Base-by-base conservation (phyloP, 2,329 filamentous ascomycete species). In the Ascochyta rabiei region DNA sequence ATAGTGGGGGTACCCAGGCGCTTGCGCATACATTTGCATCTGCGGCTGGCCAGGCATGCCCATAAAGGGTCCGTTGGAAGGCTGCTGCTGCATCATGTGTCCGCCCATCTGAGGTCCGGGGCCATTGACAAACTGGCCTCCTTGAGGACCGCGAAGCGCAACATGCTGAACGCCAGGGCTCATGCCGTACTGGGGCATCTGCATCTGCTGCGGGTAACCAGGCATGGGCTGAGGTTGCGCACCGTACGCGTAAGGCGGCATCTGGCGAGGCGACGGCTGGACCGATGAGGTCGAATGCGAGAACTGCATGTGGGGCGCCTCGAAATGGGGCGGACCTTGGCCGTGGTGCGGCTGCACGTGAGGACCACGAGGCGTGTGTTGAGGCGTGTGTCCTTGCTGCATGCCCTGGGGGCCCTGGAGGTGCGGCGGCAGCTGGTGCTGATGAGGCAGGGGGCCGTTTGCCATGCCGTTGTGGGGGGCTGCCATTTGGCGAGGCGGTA, bases 231-330 rank as follows among this genome's bases (percentile, higher is more conserved):
- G 87, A 48, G 84, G 84, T 12, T 85, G 83, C 2, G 84, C 84
- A 18, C 85, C 84, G 63, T 92, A 93, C 73, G 91, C 85, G 26
- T 87, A 85, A 15, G 86, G 83, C 60, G 87, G 88, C 46, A 86
- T 84, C 64, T 92, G 84, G 45, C 92, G 86, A 43, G 93, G 92
- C 15, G 93, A 96, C 8, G 90, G 89, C 73, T 91, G 95, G 2
- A 81, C 75, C 2, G 91, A 91, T 66, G 93, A 91, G 3, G 87
- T 87, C 21, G 90, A 92, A 62, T 88, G 92, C 6, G 90, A 90
- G 78, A 95, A 89, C 63, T 86, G 84, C 90, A 97, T 96, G 46
- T 92, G 86, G 69, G 93, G 90, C 54, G 92, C 89, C 63, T 96
- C 93, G 63, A 87, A 86, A 55, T 86, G 87, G 66, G 88, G 90